Base-by-base conservation (phyloP, 2,329 filamentous ascomycete species). In the Macrophomina phaseolina region DNA sequence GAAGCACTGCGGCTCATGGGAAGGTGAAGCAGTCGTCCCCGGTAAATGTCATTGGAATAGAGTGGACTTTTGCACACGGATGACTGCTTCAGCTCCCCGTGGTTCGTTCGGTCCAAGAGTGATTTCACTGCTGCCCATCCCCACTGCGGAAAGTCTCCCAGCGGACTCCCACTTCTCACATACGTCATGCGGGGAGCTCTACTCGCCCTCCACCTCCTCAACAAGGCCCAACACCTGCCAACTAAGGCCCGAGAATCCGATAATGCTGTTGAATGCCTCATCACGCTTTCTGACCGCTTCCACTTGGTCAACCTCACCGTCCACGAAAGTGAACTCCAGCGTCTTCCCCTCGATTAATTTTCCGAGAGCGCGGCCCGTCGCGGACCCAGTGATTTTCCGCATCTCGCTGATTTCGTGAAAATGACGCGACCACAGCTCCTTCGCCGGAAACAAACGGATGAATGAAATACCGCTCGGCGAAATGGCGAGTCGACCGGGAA, bases 241-340 rank as follows among this genome's bases (percentile, higher is more conserved):
- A 36, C 70, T 68, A 28, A 78, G 30, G 1, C 73, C 73, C n/a
- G 74, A 77, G 58, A 79, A 78, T 0, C 73, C 78, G 53, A 79
- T 69, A 6, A 79, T 72, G 23, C 72, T 70, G 68, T 79, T 79
- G 55, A 79, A 79, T 4, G 74, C 76, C 53, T 76, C 75, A 61
- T 79, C 75, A 30, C 77, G 69, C 18, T 71, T 70, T 36, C 69
- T 73, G 69, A 79, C 69, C 48, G 70, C 73, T 49, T 77, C 72
- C 23, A 73, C 38, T 9, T 67, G 46, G 46, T 68, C 60, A 7
- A 66, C 67, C 53, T 49, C 68, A 16, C 62, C 52, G n/a, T 66
- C 68, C 5, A 40, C 46, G 34, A 62, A 68, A 8, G 40, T 53
- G 12, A 71, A 62, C 28, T 69, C 70, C 23, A 71, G 36, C 36